phyloP scores from a whole-genome alignment of 2,329 filamentous ascomycete species.

The Clonostachys rhizophaga region DNA sequence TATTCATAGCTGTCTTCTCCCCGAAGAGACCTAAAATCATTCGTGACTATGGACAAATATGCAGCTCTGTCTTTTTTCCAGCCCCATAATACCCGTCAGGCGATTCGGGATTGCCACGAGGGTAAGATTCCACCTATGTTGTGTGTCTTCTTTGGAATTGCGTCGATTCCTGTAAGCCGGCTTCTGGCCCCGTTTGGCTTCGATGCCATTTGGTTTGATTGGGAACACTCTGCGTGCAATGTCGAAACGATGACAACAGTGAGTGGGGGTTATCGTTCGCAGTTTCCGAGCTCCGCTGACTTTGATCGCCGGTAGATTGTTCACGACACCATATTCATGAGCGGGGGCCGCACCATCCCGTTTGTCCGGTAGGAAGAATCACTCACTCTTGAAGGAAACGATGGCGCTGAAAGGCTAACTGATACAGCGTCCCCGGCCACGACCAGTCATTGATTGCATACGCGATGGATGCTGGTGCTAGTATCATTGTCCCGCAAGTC shows the following conservation, averaged over 20 bases:
- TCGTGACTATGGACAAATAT: slow-evolving; percentile 28
- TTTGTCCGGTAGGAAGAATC: slow-evolving; percentile 23
- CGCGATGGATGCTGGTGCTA: slow-evolving; percentile 43
- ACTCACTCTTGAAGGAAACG: no score
- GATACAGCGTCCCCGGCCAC: slow-evolving; percentile 28
- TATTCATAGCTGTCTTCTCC: no score
- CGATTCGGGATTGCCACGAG: slow-evolving; percentile 37
- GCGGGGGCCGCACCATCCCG: slow-evolving; percentile 35
- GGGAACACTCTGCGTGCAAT: slow-evolving; percentile 39
- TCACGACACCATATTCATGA: slow-evolving; percentile 39
- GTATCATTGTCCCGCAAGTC: slow-evolving; percentile 37
- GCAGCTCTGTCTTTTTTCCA: slow-evolving; percentile 38
- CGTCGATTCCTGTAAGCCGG: slow-evolving; percentile 29
- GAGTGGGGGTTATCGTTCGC: no score
- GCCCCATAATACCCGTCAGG: slow-evolving; percentile 35
- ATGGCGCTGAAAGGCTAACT: no score
- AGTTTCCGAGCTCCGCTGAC: slow-evolving; percentile 16
- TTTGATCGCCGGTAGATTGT: slow-evolving; percentile 36
- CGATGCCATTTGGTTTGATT: slow-evolving; percentile 39
- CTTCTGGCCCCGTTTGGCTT: slow-evolving; percentile 34
- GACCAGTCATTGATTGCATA: slow-evolving; percentile 40
- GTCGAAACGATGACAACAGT: slow-evolving; percentile 39
- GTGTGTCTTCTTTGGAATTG: slow-evolving; percentile 33
- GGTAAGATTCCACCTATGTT: slow-evolving; percentile 38
- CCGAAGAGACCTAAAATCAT: no score